These are phyloP conservation scores for Neurospora sp. DNA, from an alignment of 495 filamentous ascomycete genomes.

Conservation along the genomic window DNA sequence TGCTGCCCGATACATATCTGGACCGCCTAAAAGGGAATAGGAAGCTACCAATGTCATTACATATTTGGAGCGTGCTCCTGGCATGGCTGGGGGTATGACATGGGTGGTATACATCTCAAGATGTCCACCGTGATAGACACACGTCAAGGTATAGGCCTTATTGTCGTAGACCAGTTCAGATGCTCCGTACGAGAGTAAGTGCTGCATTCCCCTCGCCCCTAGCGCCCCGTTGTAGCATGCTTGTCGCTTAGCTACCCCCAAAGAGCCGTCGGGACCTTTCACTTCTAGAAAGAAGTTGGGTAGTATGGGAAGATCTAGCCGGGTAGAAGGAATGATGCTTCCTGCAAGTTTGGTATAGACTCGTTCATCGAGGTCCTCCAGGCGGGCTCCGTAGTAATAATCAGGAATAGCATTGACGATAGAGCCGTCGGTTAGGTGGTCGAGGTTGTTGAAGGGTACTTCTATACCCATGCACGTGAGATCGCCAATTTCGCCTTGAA, in stretches of 20 bases:
- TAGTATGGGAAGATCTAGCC: background rate
- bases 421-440: background rate
- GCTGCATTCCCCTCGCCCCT: background rate
- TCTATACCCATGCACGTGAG: fast-evolving
- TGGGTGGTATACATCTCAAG: background rate
- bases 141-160: background rate
- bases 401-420: fast-evolving
- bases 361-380: background rate
- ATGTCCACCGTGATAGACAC: background rate
- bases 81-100: background rate
- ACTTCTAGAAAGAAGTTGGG: background rate
- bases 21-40: background rate
- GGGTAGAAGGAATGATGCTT: background rate
- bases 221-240: background rate
- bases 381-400: background rate
- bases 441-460: background rate
- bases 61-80: background rate
- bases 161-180: background rate
- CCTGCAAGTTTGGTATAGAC: background rate
- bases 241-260: background rate
- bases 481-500: background rate
- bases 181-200: background rate
- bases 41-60: background rate
- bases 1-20: background rate
- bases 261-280: background rate